Evolutionary conservation across 1,284 basidiomycete species (phyloP), one percentile per base, ranked within the genome.

Genomic region (Ustilago bromivora): DNA sequence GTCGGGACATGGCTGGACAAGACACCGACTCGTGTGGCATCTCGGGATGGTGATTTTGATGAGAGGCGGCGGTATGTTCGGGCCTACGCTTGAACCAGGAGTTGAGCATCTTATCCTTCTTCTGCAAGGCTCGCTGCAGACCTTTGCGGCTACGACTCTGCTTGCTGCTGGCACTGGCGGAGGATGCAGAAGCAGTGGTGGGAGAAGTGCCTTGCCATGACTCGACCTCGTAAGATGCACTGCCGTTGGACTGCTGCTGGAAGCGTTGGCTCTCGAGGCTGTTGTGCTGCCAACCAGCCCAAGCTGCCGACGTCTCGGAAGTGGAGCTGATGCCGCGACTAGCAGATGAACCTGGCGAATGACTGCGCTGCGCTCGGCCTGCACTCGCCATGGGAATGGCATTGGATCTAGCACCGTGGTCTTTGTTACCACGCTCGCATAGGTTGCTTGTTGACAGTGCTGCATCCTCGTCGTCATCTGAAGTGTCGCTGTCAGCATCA

Each of bases 31-130:
- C 34, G 46, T 46, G 55, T 12, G 58, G 13, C 51, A 51, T 41
- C 6, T 73, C 54, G 17, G 38, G 17, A 2, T 63, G 61, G 11
- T 38, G 36, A 5, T 19, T 46, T 12, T 60, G 57, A 51, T 54
- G 67, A 8, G 36, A 43, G 3, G 62, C 63, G 3, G 53, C 40
- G 6, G 51, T 34, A n/a, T 56, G 57, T 23, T 66, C 65, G 4
- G 71, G 69, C 40, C 59, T 69, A 32, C 68, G 78, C 46, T 74
- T 71, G 63, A 82, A 80, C 80, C 78, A 82, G 11, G 67, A 75
- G 57, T 51, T 70, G 54, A 82, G 58, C 66, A 71, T 66, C 68
- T 76, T 77, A 61, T 80, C 78, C 64, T 75, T 79, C 61, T 71
- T 79, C 61, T 67, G 65, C 34, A 76, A 54, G 19, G 70, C 72